phyloP scores from a whole-genome alignment of 2,329 filamentous ascomycete species.

The Podosphaera aphanis region DNA sequence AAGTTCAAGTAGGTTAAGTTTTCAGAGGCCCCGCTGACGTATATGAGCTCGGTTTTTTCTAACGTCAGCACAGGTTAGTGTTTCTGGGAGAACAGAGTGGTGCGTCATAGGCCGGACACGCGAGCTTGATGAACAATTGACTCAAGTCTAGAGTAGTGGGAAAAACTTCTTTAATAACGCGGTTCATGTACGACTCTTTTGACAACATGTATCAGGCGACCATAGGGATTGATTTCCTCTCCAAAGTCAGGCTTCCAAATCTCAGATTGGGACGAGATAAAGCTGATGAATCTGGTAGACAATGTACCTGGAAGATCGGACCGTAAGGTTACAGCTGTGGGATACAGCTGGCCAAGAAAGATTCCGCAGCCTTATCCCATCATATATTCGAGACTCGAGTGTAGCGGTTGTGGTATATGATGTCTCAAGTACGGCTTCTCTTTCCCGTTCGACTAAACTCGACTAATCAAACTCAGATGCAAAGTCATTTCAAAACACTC shows the following conservation, averaged over 20 bases:
- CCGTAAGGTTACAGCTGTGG: constrained; percentile 91
- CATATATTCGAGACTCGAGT: constrained; percentile 93
- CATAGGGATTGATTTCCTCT: constrained; percentile 97
- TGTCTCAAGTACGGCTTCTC: constrained; percentile 49
- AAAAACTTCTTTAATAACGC: constrained; percentile 94
- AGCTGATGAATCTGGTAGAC: constrained; percentile 31
- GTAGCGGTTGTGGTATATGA: constrained; percentile 98
- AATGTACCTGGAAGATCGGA: constrained; percentile 98
- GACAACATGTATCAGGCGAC: constrained; percentile 99
- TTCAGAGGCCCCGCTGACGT: neutral
- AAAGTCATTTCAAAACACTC: constrained; percentile 94
- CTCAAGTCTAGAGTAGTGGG: constrained; percentile 41
- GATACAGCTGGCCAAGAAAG: constrained; percentile 95
- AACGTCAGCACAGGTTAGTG: constrained; percentile 42
- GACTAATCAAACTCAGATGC: constrained; percentile 31
- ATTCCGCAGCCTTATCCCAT: constrained; percentile 90
- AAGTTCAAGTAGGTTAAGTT: constrained; percentile 69
- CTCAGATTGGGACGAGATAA: constrained; percentile 1
- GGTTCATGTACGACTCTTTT: constrained; percentile 99
- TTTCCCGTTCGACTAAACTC: neutral
- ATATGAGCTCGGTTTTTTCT: constrained; percentile 2
- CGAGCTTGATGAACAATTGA: constrained; percentile 2
- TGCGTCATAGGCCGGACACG: constrained; percentile 26
- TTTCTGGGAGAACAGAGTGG: constrained; percentile 97
- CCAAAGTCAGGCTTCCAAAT: constrained; percentile 43